Base-by-base conservation (phyloP, 306 rosid genomes). In the Vigna mungo region DNA sequence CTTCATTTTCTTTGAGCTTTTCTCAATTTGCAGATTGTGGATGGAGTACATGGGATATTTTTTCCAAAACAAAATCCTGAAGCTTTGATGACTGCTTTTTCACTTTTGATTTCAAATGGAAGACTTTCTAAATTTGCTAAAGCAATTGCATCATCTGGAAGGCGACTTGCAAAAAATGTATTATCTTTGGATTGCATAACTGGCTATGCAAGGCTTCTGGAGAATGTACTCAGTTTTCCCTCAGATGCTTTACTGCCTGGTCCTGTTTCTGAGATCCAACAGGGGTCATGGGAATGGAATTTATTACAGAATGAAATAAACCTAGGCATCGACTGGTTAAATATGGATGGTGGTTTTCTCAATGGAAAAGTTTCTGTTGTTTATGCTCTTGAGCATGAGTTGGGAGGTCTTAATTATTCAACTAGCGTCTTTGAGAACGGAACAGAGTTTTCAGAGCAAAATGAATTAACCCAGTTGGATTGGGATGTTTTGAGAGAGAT, bases 121-220 rank as follows among this genome's bases (percentile, higher is more conserved):
- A 88, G 88, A 79, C 97, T 88, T 77, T 92, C 99, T 63, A 89
- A 90, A 78, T 89, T 89, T 88, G 94, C 92, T 77, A 85, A 64
- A 67, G 84, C 83, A 43, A 84, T 95, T 85, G 99, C 91, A 72
- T 89, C 91, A 34, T 88, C 96, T 71, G 99, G 99, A 76, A 95
- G 90, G 76, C 87, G 83, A 55, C 89, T 86, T 85, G 90, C 94
- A 46, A 90, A 84, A 87, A 89, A 92, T 78, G 72, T 92, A 73
- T 83, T 89, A 74, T 97, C 99, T 77, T 82, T 94, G 79, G 99
- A 95, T 72, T 92, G 96, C 85, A 81, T 89, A 44, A 56, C 84
- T 65, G 88, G 97, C 71, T 95, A 90, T 79, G 96, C 93, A 74
- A 86, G 93, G 84, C 92, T 95, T 79, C 81, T 92, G 85, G 99